A percentile compares a stretch with the other conserved stretches of the same genome.
phyloP scores from a whole-genome alignment of 1,284 basidiomycete genomes.

The Boletus semigastroideus region DNA sequence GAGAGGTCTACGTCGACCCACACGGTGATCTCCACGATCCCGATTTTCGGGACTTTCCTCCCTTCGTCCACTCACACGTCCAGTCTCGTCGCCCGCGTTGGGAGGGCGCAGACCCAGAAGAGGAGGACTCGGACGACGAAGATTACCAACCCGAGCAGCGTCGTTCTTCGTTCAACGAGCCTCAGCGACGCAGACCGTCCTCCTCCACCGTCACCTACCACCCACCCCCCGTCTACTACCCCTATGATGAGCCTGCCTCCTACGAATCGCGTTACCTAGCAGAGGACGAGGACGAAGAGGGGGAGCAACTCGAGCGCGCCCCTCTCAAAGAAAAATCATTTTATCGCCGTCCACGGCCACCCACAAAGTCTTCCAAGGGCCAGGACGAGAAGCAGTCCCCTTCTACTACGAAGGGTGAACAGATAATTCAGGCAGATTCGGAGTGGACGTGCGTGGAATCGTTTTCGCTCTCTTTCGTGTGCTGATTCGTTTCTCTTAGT shows the following conservation, averaged over 20 bases:
- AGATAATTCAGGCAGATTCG: constrained; percentile 28
- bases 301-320: constrained; percentile 18
- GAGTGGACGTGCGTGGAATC: constrained; percentile 37
- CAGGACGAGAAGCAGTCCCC: constrained; percentile 32
- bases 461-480: neutral
- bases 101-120: constrained; percentile 27
- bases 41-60: constrained; percentile 63
- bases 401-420: constrained; percentile 7
- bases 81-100: constrained; percentile 23
- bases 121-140: constrained; percentile 34
- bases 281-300: constrained; percentile 34
- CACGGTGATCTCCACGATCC: constrained; percentile 66
- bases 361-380: constrained; percentile 14
- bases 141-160: constrained; percentile 11
- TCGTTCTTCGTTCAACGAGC: constrained; percentile 18
- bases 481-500: constrained; percentile 22
- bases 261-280: constrained; percentile 32
- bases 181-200: constrained; percentile 23
- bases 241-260: constrained; percentile 34
- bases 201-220: constrained; percentile 24
- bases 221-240: constrained; percentile 23
- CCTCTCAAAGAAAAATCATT: constrained; percentile 31
- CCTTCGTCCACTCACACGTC: constrained; percentile 29
- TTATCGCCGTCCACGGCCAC: constrained; percentile 19
- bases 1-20: constrained; percentile 55